phyloP scores from a whole-genome alignment of 805 yeast species.

The Candida manassasensis region DNA sequence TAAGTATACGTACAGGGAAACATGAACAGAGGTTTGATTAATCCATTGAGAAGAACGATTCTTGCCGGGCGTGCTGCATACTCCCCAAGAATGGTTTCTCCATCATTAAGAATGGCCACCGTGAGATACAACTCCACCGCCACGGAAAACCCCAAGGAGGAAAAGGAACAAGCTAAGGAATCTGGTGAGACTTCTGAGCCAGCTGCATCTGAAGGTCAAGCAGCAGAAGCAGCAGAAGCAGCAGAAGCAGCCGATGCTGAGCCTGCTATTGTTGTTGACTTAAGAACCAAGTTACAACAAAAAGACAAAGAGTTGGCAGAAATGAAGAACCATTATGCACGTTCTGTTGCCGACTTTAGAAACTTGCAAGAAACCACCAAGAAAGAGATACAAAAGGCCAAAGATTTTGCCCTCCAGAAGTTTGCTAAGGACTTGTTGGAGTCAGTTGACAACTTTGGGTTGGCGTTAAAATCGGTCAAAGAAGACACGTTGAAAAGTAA shows the following conservation, averaged over 20 bases:
- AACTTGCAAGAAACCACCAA: slow-evolving; percentile 87
- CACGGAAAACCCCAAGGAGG: slow-evolving; percentile 7
- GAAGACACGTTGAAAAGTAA: slow-evolving; percentile 56
- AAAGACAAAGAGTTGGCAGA: slow-evolving; percentile 75
- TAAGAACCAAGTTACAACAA: slow-evolving; percentile 50
- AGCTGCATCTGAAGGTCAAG: slow-evolving; percentile 8
- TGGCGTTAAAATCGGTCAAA: slow-evolving; percentile 72
- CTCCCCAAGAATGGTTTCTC: slow-evolving; percentile 13
- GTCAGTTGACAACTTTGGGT: slow-evolving; percentile 84
- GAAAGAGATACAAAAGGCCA: slow-evolving; percentile 80
- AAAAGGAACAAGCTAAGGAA: slow-evolving; percentile 12
- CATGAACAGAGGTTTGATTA: slow-evolving; percentile 25
- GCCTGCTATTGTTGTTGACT: slow-evolving; percentile 22
- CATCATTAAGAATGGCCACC: slow-evolving; percentile 5
- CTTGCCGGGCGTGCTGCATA: slow-evolving; percentile 10
- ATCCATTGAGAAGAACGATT: slow-evolving; percentile 16
- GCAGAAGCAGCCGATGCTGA: slow-evolving; percentile 14
- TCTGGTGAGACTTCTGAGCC: slow-evolving; percentile 7
- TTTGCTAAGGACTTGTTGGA: slow-evolving; percentile 88
- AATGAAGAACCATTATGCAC: slow-evolving; percentile 74
- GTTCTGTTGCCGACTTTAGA: slow-evolving; percentile 89
- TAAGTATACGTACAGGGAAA: slow-evolving; percentile 1
- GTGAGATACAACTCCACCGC: slow-evolving; percentile 17
- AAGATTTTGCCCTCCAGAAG: slow-evolving; percentile 86
- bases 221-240: slow-evolving; percentile 9